phyloP scores from a whole-genome alignment of 2,329 filamentous ascomycete genomes.

The Ascochyta viciae-villosae region DNA sequence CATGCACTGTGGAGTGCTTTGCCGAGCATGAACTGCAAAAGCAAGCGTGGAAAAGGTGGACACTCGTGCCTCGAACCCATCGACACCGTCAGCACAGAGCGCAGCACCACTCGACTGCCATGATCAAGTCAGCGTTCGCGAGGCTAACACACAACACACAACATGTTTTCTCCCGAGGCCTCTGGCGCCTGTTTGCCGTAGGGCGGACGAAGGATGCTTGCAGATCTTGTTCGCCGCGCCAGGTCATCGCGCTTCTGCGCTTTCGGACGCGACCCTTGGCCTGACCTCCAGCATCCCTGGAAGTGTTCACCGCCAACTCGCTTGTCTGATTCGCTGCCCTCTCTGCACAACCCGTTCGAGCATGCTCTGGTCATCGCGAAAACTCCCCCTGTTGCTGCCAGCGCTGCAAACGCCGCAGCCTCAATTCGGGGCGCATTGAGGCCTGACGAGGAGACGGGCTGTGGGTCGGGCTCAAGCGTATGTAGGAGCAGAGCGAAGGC shows the following conservation, averaged over 20 bases:
- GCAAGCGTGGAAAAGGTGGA: constrained; percentile 7
- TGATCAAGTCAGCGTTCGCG: constrained; percentile 48
- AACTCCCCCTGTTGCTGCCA: constrained; percentile 28
- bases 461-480: constrained; percentile 34
- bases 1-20: constrained; percentile 24
- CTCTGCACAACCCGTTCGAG: constrained; percentile 22
- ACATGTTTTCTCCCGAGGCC: constrained; percentile 41
- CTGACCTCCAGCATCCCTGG: constrained; percentile 45
- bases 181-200: constrained; percentile 46
- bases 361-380: constrained; percentile 32
- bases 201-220: constrained; percentile 42
- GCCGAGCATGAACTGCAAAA: constrained; percentile 25
- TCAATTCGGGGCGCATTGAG: constrained; percentile 39
- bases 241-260: constrained; percentile 49
- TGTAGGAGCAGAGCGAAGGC: constrained; percentile 32
- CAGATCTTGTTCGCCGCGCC: constrained; percentile 52
- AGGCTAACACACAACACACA: constrained; percentile 27
- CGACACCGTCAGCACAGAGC: constrained; percentile 39
- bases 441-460: constrained; percentile 36
- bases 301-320: constrained; percentile 46
- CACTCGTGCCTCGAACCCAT: constrained; percentile 18
- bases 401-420: constrained; percentile 35
- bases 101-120: constrained; percentile 48
- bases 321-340: constrained; percentile 47
- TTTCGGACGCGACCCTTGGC: constrained; percentile 37